Conservation (phyloP, 192 early-diverging fungal genomes). For the Dispira parvispora region DNA sequence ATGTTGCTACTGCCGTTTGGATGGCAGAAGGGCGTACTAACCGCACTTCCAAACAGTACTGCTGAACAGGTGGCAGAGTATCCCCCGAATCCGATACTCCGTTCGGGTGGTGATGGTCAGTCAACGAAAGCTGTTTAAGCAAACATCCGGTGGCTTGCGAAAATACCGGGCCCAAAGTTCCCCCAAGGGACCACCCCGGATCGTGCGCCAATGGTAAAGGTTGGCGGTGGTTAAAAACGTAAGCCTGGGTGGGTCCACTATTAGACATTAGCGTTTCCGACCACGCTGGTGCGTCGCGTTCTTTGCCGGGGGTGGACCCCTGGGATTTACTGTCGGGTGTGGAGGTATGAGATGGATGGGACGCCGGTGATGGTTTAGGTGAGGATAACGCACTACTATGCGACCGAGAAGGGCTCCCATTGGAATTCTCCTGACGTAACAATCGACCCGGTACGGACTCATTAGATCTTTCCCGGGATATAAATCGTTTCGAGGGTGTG, state of each 20-base stretch:
- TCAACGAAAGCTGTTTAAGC: neutral
- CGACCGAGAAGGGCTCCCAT: too few relatives aligned
- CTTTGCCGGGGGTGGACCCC: too few relatives aligned
- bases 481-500: neutral
- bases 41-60: constrained; percentile 9
- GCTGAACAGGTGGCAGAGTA: neutral
- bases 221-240: constrained; percentile 11
- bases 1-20: neutral
- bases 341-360: too few relatives aligned
- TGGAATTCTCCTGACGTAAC: neutral
- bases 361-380: too few relatives aligned
- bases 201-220: neutral
- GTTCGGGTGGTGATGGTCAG: neutral
- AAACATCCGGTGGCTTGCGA: constrained; percentile 6
- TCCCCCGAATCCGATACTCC: neutral
- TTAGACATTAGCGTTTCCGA: neutral
- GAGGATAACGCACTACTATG: too few relatives aligned
- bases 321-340: too few relatives aligned
- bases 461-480: neutral
- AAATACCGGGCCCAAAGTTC: neutral
- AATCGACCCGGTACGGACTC: neutral
- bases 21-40: neutral
- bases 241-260: constrained; percentile 4
- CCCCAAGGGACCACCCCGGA: neutral
- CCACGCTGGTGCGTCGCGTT: neutral